Conservation (phyloP, 306 rosid species). For the Gastrolobium bilobum region DNA sequence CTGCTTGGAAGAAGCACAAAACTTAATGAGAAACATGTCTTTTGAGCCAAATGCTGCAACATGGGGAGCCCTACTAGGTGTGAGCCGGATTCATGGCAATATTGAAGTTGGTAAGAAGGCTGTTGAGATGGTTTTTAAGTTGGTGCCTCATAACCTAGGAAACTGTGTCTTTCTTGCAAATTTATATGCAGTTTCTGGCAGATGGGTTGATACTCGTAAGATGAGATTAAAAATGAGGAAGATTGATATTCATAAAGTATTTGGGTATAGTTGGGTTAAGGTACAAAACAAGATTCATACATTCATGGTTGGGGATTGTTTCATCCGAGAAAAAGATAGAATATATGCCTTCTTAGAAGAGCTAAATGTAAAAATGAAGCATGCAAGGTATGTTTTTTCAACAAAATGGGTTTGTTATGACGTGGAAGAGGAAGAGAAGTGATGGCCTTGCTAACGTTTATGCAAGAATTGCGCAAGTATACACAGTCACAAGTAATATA, state of each 20-base stretch:
- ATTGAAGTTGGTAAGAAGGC: conserved; percentile 70
- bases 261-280: conserved; percentile 80
- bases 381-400: conserved; percentile 66
- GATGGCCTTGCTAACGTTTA: no score
- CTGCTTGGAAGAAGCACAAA: conserved; percentile 64
- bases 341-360: no score
- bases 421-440: conserved; percentile 81
- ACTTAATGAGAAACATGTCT: conserved; percentile 53
- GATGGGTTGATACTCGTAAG: conserved; percentile 57
- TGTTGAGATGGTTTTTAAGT: conserved; percentile 65
- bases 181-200: conserved; percentile 74
- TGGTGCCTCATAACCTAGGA: conserved; percentile 77
- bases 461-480: no score
- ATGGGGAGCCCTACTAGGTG: no score
- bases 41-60: no score
- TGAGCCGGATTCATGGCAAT: neutral
- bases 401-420: conserved; percentile 77
- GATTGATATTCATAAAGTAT: conserved; percentile 68
- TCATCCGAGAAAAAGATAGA: no score
- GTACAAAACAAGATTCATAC: conserved; percentile 51
- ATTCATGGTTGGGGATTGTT: no score
- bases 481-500: no score
- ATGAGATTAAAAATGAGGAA: conserved; percentile 60
- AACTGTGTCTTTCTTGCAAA: conserved; percentile 79
- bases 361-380: conserved; percentile 53